Base-by-base conservation (phyloP, 352 stramenopile genomes). In the Pythium brachiatum region DNA sequence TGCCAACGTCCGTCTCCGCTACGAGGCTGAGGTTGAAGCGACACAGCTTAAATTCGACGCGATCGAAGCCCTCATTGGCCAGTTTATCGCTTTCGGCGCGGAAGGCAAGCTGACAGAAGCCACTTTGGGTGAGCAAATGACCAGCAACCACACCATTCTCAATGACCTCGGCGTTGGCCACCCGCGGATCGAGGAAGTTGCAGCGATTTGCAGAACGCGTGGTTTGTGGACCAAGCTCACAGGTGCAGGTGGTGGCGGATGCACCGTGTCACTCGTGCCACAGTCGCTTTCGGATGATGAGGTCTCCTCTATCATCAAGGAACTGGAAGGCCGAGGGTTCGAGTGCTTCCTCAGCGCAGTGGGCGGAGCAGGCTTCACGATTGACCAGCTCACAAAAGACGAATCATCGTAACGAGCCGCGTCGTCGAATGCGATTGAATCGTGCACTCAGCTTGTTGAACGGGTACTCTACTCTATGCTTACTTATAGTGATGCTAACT, bases 151-250 rank as follows among this genome's bases (percentile, higher is more conserved):
- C 47, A 44, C 64, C 41, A 70, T 96, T 53, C 68, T 97, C 29
- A 81, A 86, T 21, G 68, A 71, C 16, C 63, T 98, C 8, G 88
- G 86, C 13, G 90, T 98, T 1, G 79, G 92, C 23, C 92, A 98
- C 58, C 56, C 69, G 7, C 74, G 85, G 47, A 90, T 98, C 51
- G 85, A 96, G 31, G 64, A 81, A 7, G 88, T 97, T 21, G 80
- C 66, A n/a, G 55, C 62, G 32, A 75, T 85, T 16, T 91, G 87
- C 44, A 68, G 66, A 18, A 51, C 64, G 20, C 74, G 78, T 55
- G 81, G 79, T 20, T 78, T 87, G 16, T 69, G 70, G 57, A 94
- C 83, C n/a, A 98, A 98, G 60, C 73, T 98, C 32, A 98, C 93
- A 18, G 93, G 93, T 8, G 93, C 92, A 8, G 87, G 86, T 36